A percentile compares a stretch with the other conserved stretches of the same genome.
phyloP scores from a whole-genome alignment of 2,329 filamentous ascomycete species.

The Talaromyces sp. region DNA sequence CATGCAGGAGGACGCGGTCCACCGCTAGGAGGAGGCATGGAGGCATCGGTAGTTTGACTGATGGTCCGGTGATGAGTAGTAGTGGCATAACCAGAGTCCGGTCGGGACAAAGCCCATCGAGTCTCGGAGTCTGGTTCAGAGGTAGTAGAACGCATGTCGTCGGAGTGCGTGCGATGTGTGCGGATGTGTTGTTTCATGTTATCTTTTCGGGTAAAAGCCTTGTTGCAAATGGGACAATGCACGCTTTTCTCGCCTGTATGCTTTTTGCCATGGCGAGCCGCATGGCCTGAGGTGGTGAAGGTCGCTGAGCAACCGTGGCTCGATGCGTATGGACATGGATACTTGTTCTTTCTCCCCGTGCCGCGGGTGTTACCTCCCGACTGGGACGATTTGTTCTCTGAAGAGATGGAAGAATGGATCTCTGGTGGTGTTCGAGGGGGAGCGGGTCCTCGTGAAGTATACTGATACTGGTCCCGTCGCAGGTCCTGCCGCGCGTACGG shows the following conservation, averaged over 20 bases:
- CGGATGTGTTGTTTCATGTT: slow-evolving; percentile 71
- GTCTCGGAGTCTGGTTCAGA: slow-evolving; percentile 21
- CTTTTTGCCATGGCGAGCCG: slow-evolving; percentile 69
- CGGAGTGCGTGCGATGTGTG: slow-evolving; percentile 53
- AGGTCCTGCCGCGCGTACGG: slow-evolving; percentile 32
- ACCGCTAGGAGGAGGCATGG: slow-evolving; percentile 6
- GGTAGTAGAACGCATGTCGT: slow-evolving; percentile 32
- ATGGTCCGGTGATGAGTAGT: slow-evolving; percentile 18
- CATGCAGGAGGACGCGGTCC: slow-evolving; percentile 10
- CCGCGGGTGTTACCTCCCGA: slow-evolving; percentile 15
- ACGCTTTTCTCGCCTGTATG: slow-evolving; percentile 70
- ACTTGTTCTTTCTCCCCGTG: slow-evolving; percentile 61
- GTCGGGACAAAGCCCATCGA: slow-evolving; percentile 17
- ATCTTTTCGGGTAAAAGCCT: slow-evolving; percentile 69
- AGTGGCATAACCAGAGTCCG: slow-evolving; percentile 15
- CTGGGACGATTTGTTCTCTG: slow-evolving; percentile 32
- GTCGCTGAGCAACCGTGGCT: slow-evolving; percentile 62
- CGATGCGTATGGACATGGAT: slow-evolving; percentile 65
- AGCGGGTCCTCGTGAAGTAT: slow-evolving; percentile 26
- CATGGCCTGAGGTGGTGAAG: slow-evolving; percentile 69
- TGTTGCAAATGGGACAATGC: slow-evolving; percentile 68
- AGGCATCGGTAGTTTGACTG: slow-evolving; percentile 16
- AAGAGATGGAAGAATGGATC: slow-evolving; percentile 26
- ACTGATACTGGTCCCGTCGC: slow-evolving; percentile 21
- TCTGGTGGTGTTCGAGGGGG: slow-evolving; percentile 26